Base-by-base conservation (phyloP, 2,329 filamentous ascomycete species). In the Fusarium sp. region DNA sequence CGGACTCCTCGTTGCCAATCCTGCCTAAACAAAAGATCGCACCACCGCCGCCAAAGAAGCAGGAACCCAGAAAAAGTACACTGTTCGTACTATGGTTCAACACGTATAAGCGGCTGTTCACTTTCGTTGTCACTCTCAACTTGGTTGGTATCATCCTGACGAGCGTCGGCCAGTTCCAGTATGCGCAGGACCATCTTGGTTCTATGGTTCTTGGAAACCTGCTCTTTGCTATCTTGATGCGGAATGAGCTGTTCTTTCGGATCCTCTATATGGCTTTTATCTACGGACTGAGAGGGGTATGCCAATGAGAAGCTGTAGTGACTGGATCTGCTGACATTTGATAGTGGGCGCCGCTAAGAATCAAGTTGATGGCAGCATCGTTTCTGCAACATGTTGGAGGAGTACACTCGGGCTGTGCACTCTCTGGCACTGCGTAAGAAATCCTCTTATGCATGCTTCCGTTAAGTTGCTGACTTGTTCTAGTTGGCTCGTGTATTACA, bases 301-400 rank as follows among this genome's bases (percentile, higher is more conserved):
- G n/a, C n/a, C n/a, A n/a, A n/a, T n/a, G n/a, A n/a, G n/a, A n/a
- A n/a, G n/a, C n/a, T n/a, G n/a, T n/a, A n/a, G n/a, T n/a, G n/a
- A n/a, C n/a, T n/a, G n/a, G n/a, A n/a, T n/a, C n/a, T n/a, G n/a
- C 60, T 64, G 10, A 64, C 13, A 12, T 8, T 19, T 2, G 23
- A 4, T 3, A 64, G 62, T 64, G 57, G 62, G 62, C 62, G 2
- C 57, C 62, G 3, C 3, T 61, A 0, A 33, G 38, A 21, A 19
- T 64, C 1, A 40, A 42, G 5, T 10, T 64, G 0, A 35, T 28
- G 43, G 38, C 38, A 16, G 50, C 57, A 2, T 64, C 62, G 3
- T 35, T 21, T 33, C 15, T 64, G n/a, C 62, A 64, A 6, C 62
- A 64, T 13, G 37, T 61, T 28, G 46, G 62, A 25, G 62, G 62